These are phyloP conservation scores for Alternaria atra DNA, from an alignment of 2,329 filamentous ascomycete genomes.

Conservation along the genomic window DNA sequence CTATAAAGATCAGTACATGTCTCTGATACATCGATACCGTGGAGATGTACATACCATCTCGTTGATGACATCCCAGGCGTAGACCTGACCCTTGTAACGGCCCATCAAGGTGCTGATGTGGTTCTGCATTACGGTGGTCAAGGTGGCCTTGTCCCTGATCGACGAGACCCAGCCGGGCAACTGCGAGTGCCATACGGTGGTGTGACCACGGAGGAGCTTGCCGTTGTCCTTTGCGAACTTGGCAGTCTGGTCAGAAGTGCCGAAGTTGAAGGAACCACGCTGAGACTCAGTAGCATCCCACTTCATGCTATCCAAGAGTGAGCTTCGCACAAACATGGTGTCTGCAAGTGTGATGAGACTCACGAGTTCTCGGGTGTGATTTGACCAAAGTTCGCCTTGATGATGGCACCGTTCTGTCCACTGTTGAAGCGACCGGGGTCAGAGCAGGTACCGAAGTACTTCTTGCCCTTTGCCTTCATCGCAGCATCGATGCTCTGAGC, in stretches of 20 bases:
- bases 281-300: slow-evolving; percentile 67
- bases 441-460: slow-evolving; percentile 69
- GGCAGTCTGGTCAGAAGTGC: slow-evolving; percentile 65
- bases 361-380: slow-evolving; percentile 71
- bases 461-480: slow-evolving; percentile 70
- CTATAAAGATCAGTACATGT: slow-evolving; percentile 34
- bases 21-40: too few species aligned
- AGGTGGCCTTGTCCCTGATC: slow-evolving; percentile 61
- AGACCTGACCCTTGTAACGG: slow-evolving; percentile 71
- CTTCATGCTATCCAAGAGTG: slow-evolving; percentile 64
- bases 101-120: slow-evolving; percentile 68
- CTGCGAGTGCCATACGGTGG: slow-evolving; percentile 69
- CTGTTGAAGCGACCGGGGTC: slow-evolving; percentile 64
- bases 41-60: slow-evolving; percentile 57
- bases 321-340: not conserved
- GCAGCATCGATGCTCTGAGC: slow-evolving; percentile 63
- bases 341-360: not conserved
- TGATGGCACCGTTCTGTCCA: slow-evolving; percentile 64
- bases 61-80: slow-evolving; percentile 71
- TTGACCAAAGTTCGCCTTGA: slow-evolving; percentile 70
- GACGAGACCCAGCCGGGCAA: slow-evolving; percentile 65
- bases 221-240: slow-evolving; percentile 67
- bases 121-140: slow-evolving; percentile 68
- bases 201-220: slow-evolving; percentile 71
- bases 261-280: slow-evolving; percentile 59